Evolutionary conservation across 306 rosid species (phyloP).

Genomic region (Castanea sativa): DNA sequence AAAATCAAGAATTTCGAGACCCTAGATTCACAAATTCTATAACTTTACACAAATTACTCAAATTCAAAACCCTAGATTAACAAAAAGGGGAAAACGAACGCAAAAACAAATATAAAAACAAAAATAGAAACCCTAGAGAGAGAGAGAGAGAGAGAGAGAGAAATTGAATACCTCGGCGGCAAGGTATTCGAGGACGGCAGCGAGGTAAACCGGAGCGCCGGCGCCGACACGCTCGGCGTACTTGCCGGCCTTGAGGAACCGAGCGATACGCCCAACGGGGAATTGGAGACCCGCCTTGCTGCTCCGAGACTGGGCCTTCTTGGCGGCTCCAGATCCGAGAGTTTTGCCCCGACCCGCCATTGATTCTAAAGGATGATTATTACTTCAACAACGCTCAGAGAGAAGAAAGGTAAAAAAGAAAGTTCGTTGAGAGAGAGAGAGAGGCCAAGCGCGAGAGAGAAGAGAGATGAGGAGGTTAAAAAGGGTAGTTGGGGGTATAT

Average conservation of each 20-base stretch:
- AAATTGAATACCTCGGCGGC: conserved; percentile 69
- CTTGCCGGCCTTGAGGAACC: conserved; percentile 84
- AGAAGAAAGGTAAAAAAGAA: too few relatives aligned
- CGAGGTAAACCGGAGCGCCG: conserved; percentile 92
- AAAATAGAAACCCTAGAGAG: not conserved
- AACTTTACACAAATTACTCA: not conserved
- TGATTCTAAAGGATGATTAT: not conserved
- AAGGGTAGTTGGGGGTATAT: conserved; percentile 23
- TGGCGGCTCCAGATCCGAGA: conserved; percentile 64
- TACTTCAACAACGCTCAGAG: too few relatives aligned
- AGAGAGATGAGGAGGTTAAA: not conserved
- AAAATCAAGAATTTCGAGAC: not conserved
- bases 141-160: not conserved
- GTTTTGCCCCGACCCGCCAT: conserved; percentile 89
- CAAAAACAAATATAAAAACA: not conserved
- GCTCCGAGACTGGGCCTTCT: conserved; percentile 83
- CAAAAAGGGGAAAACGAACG: too few relatives aligned
- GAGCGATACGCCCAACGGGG: conserved; percentile 91
- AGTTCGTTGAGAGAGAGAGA: not conserved
- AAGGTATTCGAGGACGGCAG: conserved; percentile 87
- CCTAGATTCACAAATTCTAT: too few relatives aligned
- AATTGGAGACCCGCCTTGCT: conserved; percentile 91
- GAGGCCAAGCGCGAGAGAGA: not conserved
- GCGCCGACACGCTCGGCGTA: conserved; percentile 93
- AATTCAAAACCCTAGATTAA: conserved; percentile 45